Evolutionary conservation across 2,329 filamentous ascomycete genomes (phyloP).

Genomic region (Camptophora hylomeconis): DNA sequence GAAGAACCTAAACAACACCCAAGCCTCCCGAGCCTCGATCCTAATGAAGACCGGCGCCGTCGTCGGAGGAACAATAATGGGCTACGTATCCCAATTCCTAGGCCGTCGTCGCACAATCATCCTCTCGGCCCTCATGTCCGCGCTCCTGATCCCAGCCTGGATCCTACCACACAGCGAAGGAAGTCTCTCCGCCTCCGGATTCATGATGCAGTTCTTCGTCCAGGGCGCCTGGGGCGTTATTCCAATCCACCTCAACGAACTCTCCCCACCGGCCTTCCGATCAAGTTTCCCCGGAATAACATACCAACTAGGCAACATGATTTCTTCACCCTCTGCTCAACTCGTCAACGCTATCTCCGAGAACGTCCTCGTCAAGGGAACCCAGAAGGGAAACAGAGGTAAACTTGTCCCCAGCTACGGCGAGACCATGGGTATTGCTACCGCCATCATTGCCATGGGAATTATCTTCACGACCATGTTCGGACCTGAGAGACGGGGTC

Average conservation of each 20-base stretch:
- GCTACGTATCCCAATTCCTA: slow-evolving; percentile 62
- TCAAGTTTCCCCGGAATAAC: slow-evolving; percentile 62
- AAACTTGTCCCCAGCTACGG: slow-evolving; percentile 56
- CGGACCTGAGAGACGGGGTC: slow-evolving; percentile 62
- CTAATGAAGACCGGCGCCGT: slow-evolving; percentile 69
- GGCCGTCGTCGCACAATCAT: slow-evolving; percentile 49
- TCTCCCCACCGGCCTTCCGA: slow-evolving; percentile 58
- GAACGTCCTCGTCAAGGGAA: slow-evolving; percentile 40
- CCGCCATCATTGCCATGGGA: slow-evolving; percentile 60
- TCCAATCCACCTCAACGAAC: slow-evolving; percentile 64
- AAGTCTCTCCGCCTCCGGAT: slow-evolving; percentile 20
- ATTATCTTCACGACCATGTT: slow-evolving; percentile 56
- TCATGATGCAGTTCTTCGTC: slow-evolving; percentile 49
- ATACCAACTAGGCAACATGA: slow-evolving; percentile 68
- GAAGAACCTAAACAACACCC: slow-evolving; percentile 52
- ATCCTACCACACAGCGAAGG: slow-evolving; percentile 43
- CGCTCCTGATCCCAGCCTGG: slow-evolving; percentile 58
- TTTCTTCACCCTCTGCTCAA: slow-evolving; percentile 55
- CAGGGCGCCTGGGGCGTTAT: slow-evolving; percentile 60
- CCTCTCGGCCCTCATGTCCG: slow-evolving; percentile 50
- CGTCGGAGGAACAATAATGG: slow-evolving; percentile 59
- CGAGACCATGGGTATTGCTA: slow-evolving; percentile 62
- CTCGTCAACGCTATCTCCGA: slow-evolving; percentile 67
- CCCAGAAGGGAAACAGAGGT: slow-evolving; percentile 37
- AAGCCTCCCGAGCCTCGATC: slow-evolving; percentile 62